Evolutionary conservation across 768 basidiomycete genomes (phyloP).

Genomic region (Hypholoma fasciculare): DNA sequence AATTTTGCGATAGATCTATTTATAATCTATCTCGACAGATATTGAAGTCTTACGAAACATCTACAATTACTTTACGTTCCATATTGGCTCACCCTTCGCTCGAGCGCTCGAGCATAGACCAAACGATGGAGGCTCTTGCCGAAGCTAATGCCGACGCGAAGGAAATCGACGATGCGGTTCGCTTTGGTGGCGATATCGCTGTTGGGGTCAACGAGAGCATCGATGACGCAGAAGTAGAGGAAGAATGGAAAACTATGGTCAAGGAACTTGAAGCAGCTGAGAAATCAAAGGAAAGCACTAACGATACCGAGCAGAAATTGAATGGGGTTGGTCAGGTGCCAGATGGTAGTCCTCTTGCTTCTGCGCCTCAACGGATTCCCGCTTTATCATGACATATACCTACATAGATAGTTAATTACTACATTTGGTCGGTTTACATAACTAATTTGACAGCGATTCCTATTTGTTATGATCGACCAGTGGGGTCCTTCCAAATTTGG

Average conservation of each 20-base stretch:
- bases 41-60: constrained; percentile 82
- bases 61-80: constrained; percentile 71
- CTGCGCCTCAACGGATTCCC: neutral
- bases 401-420: neutral
- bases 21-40: constrained; percentile 49
- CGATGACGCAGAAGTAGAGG: constrained; percentile 53
- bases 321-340: constrained; percentile 1
- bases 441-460: no score
- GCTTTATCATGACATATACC: neutral
- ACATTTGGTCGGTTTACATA: neutral
- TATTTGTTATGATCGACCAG: neutral
- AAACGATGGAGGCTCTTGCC: constrained; percentile 86
- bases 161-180: constrained; percentile 81
- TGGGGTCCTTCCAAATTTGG: neutral
- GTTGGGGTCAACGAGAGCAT: constrained; percentile 50
- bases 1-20: neutral
- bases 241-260: constrained; percentile 61
- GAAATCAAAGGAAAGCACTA: constrained; percentile 4
- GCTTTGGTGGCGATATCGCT: constrained; percentile 63
- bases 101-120: constrained; percentile 75
- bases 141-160: constrained; percentile 80
- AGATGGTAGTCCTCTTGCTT: neutral
- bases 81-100: constrained; percentile 83
- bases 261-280: constrained; percentile 28
- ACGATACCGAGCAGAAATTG: constrained; percentile 11